Evolutionary conservation across 768 basidiomycete species (phyloP), one percentile per base, ranked within the genome.

Genomic region (Pisolithus microcarpus): DNA sequence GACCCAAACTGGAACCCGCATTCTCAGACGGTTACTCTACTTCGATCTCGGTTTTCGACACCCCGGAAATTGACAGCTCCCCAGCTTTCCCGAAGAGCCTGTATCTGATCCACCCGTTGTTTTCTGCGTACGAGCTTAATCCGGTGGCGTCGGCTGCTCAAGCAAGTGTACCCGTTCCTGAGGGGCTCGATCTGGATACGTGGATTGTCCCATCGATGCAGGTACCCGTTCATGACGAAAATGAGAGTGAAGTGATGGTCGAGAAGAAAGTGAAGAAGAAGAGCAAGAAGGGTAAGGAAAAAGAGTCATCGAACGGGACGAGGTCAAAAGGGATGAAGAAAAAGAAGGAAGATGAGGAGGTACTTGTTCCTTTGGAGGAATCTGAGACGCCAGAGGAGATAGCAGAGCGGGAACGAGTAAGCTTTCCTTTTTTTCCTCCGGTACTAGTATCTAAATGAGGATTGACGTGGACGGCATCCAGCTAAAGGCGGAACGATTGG

Each of bases 31-130:
- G 70, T 26, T 75, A 72, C 15, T 53, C 65, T 16, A 64, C 69
- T 10, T 57, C 67, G 11, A 76, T 73, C 45, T 57, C 62, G 5
- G 60, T 67, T 23, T 50, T 44, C 3, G 60, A 56, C 34, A n/a
- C 21, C 18, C 31, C 45, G 34, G 9, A 10, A 13, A 23, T 46
- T 9, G 28, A 40, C 8, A 51, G 56, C 11, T 76, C 80, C 34
- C 78, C 80, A 15, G 68, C 70, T 34, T 95, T 90, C 61, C 96
- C 96, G 2, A 93, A 94, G 70, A 91, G 88, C 58, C 71, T 98
- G 11, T 87, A 83, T 65, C 80, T 99, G 48, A 82, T 98, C 40
- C 75, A 79, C 38, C 91, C 92, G 0, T 70, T 99, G 7, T 88
- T 89, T 60, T 73, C 77, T 16, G 61, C 76, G 5, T 84, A 94